Base-by-base conservation (phyloP, 257 asterid genomes). In the Paulownia fortunei region DNA sequence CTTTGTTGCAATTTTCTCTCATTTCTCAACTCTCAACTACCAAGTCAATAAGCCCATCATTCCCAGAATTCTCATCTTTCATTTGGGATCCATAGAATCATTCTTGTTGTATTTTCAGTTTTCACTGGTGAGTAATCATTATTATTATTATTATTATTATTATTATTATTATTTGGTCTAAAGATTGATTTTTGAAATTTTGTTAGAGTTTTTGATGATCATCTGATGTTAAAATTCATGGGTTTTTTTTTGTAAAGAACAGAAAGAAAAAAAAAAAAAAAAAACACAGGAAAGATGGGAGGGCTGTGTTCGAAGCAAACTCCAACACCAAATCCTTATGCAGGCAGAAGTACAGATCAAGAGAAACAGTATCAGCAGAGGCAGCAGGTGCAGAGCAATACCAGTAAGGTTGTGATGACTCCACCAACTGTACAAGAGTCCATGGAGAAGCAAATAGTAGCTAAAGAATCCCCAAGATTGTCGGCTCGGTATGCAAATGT, bases 241-340 rank as follows among this genome's bases (percentile, higher is more conserved):
- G 78, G 39, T 19, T 72, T 58, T 62, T 18, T 56, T 36, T 68
- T 69, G 64, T 18, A 27, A 13, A 24, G 26, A 19, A 55, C 42
- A 74, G 46, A 42, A n/a, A 59, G 1, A 18, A 37, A 18, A 19
- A 10, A 13, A 56, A n/a, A n/a, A n/a, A n/a, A n/a, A n/a, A n/a
- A n/a, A n/a, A n/a, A n/a, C n/a, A n/a, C n/a, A n/a, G n/a, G n/a
- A n/a, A 32, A 78, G 65, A 88, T 88, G 92, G 92, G 92, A 63
- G 90, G 72, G 74, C 39, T 42, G 73, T 62, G 74, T 79, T 86
- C 92, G 44, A 82, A 77, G 76, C 75, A 70, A 74, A 72, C 59
- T 0, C 49, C 69, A 60, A 8, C 47, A 42, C 18, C 67, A 52
- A 88, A 88, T 75, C 88, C 88, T 27, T 86, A 84, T 54, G 69